A percentile compares a stretch with the other conserved stretches of the same genome.
phyloP scores from a whole-genome alignment of 768 basidiomycete genomes.

The Rhizopogon salebrosus region DNA sequence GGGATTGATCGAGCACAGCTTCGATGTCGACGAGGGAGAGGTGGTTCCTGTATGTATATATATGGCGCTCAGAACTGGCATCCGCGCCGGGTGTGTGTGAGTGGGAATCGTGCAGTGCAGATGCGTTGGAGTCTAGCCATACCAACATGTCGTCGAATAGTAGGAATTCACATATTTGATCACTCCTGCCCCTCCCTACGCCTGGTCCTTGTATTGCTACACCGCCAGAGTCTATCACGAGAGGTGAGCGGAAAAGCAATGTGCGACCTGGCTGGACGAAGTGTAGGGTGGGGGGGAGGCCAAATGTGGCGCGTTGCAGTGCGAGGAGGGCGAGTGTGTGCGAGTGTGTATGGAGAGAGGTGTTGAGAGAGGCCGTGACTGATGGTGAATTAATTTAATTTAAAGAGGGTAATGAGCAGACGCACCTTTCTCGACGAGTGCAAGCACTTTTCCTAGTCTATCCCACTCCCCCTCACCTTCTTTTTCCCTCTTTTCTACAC shows the following conservation, averaged over 20 bases:
- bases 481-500: constrained; percentile 49
- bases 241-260: constrained; percentile 35
- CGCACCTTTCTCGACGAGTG: constrained; percentile 72
- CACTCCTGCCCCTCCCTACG: not conserved
- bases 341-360: constrained; percentile 72
- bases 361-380: constrained; percentile 79
- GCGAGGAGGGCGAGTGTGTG: constrained; percentile 72
- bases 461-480: constrained; percentile 54
- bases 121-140: not conserved
- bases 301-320: constrained; percentile 71
- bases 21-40: constrained; percentile 71
- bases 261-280: constrained; percentile 79
- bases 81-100: not conserved
- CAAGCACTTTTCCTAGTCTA: constrained; percentile 53
- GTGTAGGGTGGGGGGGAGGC: constrained; percentile 72
- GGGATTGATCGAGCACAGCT: constrained; percentile 46
- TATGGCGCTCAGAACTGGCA: not conserved
- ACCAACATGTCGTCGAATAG: not conserved
- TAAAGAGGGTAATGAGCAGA: not conserved
- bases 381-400: constrained; percentile 4
- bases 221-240: not conserved
- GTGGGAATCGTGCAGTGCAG: not conserved
- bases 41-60: constrained; percentile 68
- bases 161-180: not conserved
- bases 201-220: not conserved